These are phyloP conservation scores for Sonneratia caseolaris DNA, from an alignment of 345 rosid species.

Conservation along the genomic window DNA sequence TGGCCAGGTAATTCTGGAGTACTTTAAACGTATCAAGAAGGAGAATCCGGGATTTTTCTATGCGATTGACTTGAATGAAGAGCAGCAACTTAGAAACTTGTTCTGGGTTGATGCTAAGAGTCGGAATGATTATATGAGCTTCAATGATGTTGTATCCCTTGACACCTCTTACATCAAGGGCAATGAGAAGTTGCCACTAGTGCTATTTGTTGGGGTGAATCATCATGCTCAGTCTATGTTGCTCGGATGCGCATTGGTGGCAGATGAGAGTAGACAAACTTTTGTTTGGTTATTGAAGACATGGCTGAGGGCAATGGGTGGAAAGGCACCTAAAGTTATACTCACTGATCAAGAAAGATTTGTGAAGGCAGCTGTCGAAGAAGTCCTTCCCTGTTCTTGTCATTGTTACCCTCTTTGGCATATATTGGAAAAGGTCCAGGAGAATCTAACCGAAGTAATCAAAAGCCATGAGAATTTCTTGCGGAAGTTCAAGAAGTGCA, in stretches of 20 bases:
- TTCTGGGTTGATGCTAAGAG: slow-evolving; percentile 53
- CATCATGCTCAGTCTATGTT: slow-evolving; percentile 46
- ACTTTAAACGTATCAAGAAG: slow-evolving; percentile 36
- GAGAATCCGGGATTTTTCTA: slow-evolving; percentile 48
- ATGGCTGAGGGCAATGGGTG: slow-evolving; percentile 60
- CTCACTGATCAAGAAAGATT: slow-evolving; percentile 38
- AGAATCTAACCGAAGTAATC: slow-evolving; percentile 29
- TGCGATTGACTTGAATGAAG: slow-evolving; percentile 48
- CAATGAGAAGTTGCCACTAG: slow-evolving; percentile 43
- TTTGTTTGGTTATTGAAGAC: slow-evolving; percentile 44
- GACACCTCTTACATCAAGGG: slow-evolving; percentile 34
- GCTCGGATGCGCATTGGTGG: slow-evolving; percentile 47
- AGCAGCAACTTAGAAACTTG: slow-evolving; percentile 40
- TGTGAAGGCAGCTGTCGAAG: slow-evolving; percentile 31
- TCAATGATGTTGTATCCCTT: slow-evolving; percentile 42
- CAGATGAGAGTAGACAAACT: slow-evolving; percentile 39
- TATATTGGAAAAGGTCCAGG: slow-evolving; percentile 38
- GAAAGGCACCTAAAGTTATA: slow-evolving; percentile 35
- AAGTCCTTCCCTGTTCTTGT: slow-evolving; percentile 35
- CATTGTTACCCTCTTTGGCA: slow-evolving; percentile 45
- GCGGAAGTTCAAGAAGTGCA: slow-evolving; percentile 36
- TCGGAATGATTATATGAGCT: slow-evolving; percentile 37
- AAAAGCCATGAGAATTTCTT: slow-evolving; percentile 29
- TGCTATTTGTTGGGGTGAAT: slow-evolving; percentile 46
- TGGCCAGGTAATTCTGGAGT: slow-evolving; percentile 36